These are phyloP conservation scores for Zymoseptoria ardabiliae DNA, from an alignment of 2,329 filamentous ascomycete genomes.

Conservation along the genomic window DNA sequence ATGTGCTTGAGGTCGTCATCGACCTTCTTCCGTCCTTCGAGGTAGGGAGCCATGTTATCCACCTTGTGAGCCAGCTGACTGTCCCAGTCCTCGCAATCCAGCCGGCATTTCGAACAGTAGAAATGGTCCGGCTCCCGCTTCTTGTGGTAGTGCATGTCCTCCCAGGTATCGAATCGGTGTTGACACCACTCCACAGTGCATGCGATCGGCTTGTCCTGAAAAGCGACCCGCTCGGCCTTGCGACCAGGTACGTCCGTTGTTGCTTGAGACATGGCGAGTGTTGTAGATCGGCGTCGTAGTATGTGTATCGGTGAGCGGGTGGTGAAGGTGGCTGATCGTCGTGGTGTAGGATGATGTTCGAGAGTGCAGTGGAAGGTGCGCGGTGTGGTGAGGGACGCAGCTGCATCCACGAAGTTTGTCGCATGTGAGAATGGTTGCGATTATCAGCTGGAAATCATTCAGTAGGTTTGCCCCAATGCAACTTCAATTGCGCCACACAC, in stretches of 20 bases:
- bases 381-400: not conserved
- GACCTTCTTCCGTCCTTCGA: slow-evolving; percentile 11
- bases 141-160: slow-evolving; percentile 48
- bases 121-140: slow-evolving; percentile 34
- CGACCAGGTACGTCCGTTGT: not conserved
- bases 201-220: slow-evolving; percentile 19
- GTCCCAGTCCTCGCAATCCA: slow-evolving; percentile 29
- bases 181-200: slow-evolving; percentile 43
- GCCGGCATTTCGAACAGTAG: slow-evolving; percentile 41
- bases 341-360: not conserved
- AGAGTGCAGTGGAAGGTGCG: not conserved
- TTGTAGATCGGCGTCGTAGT: too few relatives aligned
- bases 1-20: slow-evolving; percentile 36
- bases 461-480: not conserved
- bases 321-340: not conserved
- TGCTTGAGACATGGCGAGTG: not conserved
- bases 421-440: not conserved
- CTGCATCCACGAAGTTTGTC: not conserved
- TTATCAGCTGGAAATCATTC: not conserved
- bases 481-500: too few relatives aligned
- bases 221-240: not conserved
- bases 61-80: slow-evolving; percentile 29
- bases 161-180: slow-evolving; percentile 37
- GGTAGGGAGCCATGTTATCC: slow-evolving; percentile 25
- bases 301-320: not conserved